A percentile compares a stretch with the other conserved stretches of the same genome.
Evolutionary conservation across 208 protist genomes (phyloP).

Genomic region (Vickermania ingenoplastis): DNA sequence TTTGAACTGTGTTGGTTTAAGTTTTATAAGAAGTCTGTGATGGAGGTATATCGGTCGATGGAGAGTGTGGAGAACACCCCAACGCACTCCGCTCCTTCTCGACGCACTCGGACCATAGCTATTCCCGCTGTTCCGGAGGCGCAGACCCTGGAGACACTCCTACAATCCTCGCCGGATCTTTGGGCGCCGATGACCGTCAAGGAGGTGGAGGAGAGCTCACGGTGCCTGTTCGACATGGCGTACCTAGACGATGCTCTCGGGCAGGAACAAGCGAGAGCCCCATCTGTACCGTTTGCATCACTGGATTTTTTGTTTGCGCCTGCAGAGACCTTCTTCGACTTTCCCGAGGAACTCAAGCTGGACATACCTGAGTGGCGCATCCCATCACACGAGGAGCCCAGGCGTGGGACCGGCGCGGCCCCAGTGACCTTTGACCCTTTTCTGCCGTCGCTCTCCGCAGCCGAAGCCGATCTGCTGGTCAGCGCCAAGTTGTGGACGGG

Average conservation of each 20-base stretch:
- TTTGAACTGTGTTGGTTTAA: neutral
- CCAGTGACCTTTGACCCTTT: slow-evolving; percentile 25
- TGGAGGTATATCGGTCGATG: neutral
- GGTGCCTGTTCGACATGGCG: neutral
- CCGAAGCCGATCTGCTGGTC: slow-evolving; percentile 20
- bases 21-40: neutral
- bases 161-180: neutral
- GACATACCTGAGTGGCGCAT: slow-evolving; percentile 9
- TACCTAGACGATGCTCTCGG: neutral
- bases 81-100: neutral
- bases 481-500: slow-evolving; percentile 35
- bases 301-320: slow-evolving; percentile 35
- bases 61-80: neutral
- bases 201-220: neutral
- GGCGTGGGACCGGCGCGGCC: slow-evolving; percentile 8
- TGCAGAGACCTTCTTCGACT: slow-evolving; percentile 38
- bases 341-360: slow-evolving; percentile 9
- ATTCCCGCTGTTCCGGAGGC: neutral
- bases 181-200: neutral
- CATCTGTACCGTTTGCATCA: slow-evolving; percentile 13
- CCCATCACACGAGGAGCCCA: too few species aligned
- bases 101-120: neutral
- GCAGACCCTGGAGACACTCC: neutral
- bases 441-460: slow-evolving; percentile 20
- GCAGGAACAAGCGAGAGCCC: neutral